Evolutionary conservation across 306 rosid species (phyloP), one percentile per base, ranked within the genome.

Genomic region (Inga laurina): DNA sequence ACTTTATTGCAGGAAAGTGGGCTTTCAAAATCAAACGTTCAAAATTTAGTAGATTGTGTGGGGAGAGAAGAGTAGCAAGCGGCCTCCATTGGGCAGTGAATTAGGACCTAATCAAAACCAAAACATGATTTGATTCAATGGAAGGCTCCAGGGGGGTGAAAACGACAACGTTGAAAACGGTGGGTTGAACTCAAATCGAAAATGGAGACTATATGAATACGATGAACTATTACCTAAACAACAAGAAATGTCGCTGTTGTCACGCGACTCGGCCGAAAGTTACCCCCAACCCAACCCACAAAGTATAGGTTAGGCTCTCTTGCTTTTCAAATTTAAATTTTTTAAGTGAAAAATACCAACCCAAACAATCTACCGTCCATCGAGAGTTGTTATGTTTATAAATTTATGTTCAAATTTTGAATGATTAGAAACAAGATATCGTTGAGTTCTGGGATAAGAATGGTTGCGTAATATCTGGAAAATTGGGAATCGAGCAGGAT

Each of bases 191-290:
- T 81, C 83, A 7, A 39, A 77, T 54, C 65, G 74, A 65, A 24
- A 67, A 67, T 35, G 79, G 79, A 34, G 79, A 81, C 77, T 16
- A 6, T 1, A 37, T 39, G 34, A 32, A 32, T 32, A 32, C 0
- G 45, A 62, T 59, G 72, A 30, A 81, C 83, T 75, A 77, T 86
- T 81, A 85, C 91, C 90, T 80, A 81, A 89, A 89, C 88, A 57
- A 85, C 73, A 85, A 87, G 90, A 77, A 71, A 90, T 49, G 91
- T 89, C 93, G 76, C 66, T 85, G 87, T 86, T 76, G 76, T 89
- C 94, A 90, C 91, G 87, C 85, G 89, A 87, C 64, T 79, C 79
- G 32, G 85, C 85, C 76, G 82, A 90, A 90, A 92, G 89, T 84
- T 75, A 51, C 77, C 79, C 77, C 44, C 68, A 59, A 41, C 65